Evolutionary conservation across 352 stramenopile genomes (phyloP).

Genomic region (Pythium guiyangense): DNA sequence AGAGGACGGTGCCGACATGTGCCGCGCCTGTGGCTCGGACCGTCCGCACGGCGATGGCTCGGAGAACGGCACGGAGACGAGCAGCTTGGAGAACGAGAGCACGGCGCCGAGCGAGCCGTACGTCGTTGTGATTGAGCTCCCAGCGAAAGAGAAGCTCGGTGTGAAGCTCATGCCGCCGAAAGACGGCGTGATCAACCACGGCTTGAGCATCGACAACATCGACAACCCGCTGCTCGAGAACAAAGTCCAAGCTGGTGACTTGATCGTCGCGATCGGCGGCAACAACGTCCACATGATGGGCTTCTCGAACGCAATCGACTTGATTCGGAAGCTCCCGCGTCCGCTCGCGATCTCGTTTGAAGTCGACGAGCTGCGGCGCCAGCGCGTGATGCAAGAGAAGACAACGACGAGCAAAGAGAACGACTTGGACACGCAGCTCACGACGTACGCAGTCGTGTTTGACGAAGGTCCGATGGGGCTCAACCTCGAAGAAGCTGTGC

Average conservation of each 20-base stretch:
- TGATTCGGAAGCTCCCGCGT: constrained; percentile 79
- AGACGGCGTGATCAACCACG: constrained; percentile 71
- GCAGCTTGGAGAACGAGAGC: neutral
- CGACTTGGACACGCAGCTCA: constrained; percentile 68
- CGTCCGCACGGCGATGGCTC: constrained; percentile 20
- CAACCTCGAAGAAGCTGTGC: constrained; percentile 78
- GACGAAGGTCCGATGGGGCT: constrained; percentile 81
- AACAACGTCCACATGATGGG: constrained; percentile 75
- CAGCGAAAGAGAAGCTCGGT: too few relatives aligned
- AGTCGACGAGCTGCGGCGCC: constrained; percentile 65
- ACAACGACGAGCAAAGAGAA: constrained; percentile 47
- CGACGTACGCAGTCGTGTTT: constrained; percentile 83
- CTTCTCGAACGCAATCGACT: constrained; percentile 78
- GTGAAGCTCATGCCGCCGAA: constrained; percentile 82
- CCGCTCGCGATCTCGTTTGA: too few relatives aligned
- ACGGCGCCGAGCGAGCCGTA: too few relatives aligned
- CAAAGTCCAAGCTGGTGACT: constrained; percentile 75
- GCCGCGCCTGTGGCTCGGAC: constrained; percentile 57
- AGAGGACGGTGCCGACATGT: constrained; percentile 49
- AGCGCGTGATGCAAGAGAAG: constrained; percentile 57
- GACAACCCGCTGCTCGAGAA: constrained; percentile 81
- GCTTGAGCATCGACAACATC: too few relatives aligned
- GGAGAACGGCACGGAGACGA: neutral
- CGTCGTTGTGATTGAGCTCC: too few relatives aligned
- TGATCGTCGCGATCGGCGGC: too few relatives aligned